A percentile compares a stretch with the other conserved stretches of the same genome.
Evolutionary conservation across 225 moss, liverwort and hornwort species (phyloP).

Genomic region (Anthoceros angustus): DNA sequence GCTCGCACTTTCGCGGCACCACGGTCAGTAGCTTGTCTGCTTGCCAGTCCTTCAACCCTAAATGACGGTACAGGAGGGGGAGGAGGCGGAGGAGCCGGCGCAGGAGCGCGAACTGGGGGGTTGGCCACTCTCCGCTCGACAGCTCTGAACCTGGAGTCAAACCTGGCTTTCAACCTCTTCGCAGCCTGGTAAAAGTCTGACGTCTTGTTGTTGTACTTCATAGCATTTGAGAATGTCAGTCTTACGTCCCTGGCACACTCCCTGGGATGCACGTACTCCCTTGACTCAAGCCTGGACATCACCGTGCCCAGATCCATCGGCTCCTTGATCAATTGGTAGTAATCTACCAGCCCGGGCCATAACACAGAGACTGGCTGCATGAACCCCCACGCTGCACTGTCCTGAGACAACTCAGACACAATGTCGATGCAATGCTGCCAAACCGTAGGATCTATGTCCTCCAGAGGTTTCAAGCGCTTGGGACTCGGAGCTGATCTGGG

Average conservation of each 20-base stretch:
- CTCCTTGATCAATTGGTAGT: constrained; percentile 23
- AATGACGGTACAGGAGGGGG: not conserved
- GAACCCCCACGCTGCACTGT: constrained; percentile 31
- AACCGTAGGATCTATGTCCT: not conserved
- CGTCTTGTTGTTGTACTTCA: constrained; percentile 20
- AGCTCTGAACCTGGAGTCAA: constrained; percentile 32
- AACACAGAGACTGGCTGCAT: constrained; percentile 30
- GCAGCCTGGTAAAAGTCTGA: constrained; percentile 40
- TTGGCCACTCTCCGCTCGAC: constrained; percentile 23
- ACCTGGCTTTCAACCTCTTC: constrained; percentile 15
- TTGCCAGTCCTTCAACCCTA: no score
- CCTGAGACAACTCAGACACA: not conserved
- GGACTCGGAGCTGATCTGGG: not conserved
- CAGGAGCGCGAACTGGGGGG: not conserved
- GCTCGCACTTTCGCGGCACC: no score
- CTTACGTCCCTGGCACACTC: constrained; percentile 36
- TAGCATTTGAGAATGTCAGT: constrained; percentile 42
- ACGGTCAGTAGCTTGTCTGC: no score
- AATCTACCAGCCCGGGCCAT: constrained; percentile 21
- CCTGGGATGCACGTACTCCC: not conserved
- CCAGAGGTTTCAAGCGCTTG: not conserved
- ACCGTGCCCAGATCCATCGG: constrained; percentile 54
- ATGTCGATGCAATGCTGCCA: not conserved
- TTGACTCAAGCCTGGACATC: constrained; percentile 11
- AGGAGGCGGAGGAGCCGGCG: not conserved